phyloP scores from a whole-genome alignment of 352 stramenopile species.

The Paralagenidium karlingii region DNA sequence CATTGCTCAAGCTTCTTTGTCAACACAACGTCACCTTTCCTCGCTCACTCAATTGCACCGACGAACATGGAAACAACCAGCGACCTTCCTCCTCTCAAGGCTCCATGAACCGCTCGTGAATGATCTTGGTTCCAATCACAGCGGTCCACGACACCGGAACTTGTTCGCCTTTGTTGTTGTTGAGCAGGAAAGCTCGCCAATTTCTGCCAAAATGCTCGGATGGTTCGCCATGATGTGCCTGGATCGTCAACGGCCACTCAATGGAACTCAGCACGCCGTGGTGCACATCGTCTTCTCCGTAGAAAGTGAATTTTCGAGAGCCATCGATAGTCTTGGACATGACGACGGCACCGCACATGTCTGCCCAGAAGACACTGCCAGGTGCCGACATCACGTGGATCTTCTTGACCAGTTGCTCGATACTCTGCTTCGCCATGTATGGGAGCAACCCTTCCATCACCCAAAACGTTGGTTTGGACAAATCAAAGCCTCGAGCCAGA shows the following conservation, averaged over 20 bases:
- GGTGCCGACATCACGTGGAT: constrained; percentile 33
- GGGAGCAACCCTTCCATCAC: constrained; percentile 33
- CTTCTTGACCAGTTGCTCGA: constrained; percentile 30
- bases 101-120: no score
- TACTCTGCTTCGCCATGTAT: constrained; percentile 21
- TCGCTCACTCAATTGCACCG: no score
- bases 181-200: constrained; percentile 15
- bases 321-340: constrained; percentile 1
- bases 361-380: constrained; percentile 31
- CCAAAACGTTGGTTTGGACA: constrained; percentile 36
- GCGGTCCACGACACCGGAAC: no score
- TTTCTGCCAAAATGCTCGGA: constrained; percentile 22
- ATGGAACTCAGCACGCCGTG: constrained; percentile 27
- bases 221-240: constrained; percentile 9
- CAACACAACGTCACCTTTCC: no score
- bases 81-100: no score
- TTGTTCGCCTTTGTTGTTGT: no score
- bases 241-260: constrained; percentile 26
- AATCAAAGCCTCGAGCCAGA: constrained; percentile 20
- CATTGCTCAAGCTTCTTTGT: no score
- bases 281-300: constrained; percentile 30
- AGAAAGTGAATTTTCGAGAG: neutral
- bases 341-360: constrained; percentile 18
- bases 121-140: no score
- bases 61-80: no score